phyloP scores from a whole-genome alignment of 176 grass and related monocot genomes.

The Calamus simplicifolius region DNA sequence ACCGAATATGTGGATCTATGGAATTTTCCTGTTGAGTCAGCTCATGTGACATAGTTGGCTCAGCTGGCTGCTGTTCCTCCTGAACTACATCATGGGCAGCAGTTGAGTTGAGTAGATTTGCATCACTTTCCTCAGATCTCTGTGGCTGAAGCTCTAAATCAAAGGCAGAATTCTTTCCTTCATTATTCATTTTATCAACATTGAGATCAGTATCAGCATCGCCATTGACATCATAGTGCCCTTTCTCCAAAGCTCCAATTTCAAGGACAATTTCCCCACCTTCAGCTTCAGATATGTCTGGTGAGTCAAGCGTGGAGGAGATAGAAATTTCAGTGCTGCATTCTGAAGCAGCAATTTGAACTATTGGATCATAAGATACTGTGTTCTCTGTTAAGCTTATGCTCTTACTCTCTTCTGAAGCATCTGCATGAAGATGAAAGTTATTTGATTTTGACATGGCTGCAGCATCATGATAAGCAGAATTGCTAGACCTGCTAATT shows the following conservation, averaged over 20 bases:
- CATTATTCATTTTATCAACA: background rate
- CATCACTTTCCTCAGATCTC: background rate
- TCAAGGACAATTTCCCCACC: constrained; percentile 15
- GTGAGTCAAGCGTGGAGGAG: constrained; percentile 12
- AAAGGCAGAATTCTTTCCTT: background rate
- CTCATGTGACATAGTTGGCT: constrained; percentile 2
- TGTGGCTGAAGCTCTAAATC: constrained; percentile 1
- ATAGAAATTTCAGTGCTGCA: constrained; percentile 20
- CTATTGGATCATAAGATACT: background rate
- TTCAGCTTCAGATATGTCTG: constrained; percentile 13
- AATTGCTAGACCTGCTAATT: background rate
- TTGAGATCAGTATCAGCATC: constrained; percentile 1
- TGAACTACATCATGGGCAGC: background rate
- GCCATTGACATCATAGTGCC: background rate
- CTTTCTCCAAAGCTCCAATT: constrained; percentile 14
- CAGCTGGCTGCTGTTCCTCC: constrained; percentile 2
- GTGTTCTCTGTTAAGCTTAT: background rate
- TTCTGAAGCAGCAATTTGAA: constrained; percentile 11
- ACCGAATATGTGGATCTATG: background rate
- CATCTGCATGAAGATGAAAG: background rate
- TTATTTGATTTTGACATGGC: constrained; percentile 2
- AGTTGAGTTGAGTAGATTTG: background rate
- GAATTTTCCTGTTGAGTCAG: background rate
- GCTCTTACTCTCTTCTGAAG: background rate
- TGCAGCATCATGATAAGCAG: background rate